Evolutionary conservation across 352 stramenopile genomes (phyloP).

Genomic region (Phytophthora megakarya): DNA sequence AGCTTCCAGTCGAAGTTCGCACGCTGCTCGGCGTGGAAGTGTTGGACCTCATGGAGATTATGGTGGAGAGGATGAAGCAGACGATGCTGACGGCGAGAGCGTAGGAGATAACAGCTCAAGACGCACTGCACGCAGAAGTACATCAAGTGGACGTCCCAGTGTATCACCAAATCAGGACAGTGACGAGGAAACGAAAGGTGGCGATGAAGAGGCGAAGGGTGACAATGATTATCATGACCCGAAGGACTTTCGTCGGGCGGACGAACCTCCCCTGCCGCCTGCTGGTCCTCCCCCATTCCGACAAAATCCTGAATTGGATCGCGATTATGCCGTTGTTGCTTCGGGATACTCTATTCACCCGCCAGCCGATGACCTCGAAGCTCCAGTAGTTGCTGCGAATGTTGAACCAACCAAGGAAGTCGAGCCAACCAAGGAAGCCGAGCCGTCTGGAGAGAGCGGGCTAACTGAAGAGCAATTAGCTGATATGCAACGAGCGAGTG

Average conservation of each 20-base stretch:
- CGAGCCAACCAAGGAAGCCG: conserved; percentile 14
- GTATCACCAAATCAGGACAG: conserved; percentile 25
- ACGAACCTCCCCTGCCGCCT: conserved; percentile 34
- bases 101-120: conserved; percentile 19
- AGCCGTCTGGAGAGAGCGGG: not conserved
- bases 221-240: conserved; percentile 8
- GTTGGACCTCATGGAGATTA: conserved; percentile 18
- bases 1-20: conserved; percentile 24
- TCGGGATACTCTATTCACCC: conserved; percentile 37
- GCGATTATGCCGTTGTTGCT: conserved; percentile 17
- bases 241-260: not conserved
- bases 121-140: conserved; percentile 36
- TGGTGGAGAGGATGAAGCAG: conserved; percentile 17
- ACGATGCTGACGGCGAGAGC: conserved; percentile 27
- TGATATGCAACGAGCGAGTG: conserved; percentile 30
- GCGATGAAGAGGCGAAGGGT: conserved; percentile 20
- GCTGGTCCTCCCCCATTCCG: conserved; percentile 30
- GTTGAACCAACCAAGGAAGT: conserved; percentile 21
- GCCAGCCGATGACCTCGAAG: conserved; percentile 31
- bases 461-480: conserved; percentile 16
- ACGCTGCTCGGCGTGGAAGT: conserved; percentile 13
- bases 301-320: conserved; percentile 42
- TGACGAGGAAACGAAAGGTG: conserved; percentile 39
- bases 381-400: conserved; percentile 24
- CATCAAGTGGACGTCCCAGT: conserved; percentile 33